These are phyloP conservation scores for Candida michaelii DNA, from an alignment of 805 yeast genomes.

Conservation along the genomic window DNA sequence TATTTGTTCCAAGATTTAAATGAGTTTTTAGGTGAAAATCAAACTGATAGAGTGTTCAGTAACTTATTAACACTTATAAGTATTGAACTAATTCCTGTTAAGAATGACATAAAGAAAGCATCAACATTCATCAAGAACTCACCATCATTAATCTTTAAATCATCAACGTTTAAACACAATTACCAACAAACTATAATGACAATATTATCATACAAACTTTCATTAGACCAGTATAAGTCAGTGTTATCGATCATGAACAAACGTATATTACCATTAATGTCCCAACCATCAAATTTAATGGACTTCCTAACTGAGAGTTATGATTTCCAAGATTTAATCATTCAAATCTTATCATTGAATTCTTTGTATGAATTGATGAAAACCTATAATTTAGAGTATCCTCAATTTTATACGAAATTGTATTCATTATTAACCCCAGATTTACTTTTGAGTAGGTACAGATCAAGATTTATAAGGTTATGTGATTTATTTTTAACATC, in stretches of 20 bases:
- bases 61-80: conserved; percentile 42
- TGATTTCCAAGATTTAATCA: conserved; percentile 46
- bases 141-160: conserved; percentile 37
- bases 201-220: conserved; percentile 49
- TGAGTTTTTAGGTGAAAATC: conserved; percentile 22
- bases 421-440: conserved; percentile 77
- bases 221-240: conserved; percentile 63
- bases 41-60: conserved; percentile 30
- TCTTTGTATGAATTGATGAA: conserved; percentile 86
- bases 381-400: conserved; percentile 82
- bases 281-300: conserved; percentile 81
- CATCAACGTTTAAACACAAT: conserved; percentile 52
- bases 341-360: conserved; percentile 78
- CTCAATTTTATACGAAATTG: conserved; percentile 80
- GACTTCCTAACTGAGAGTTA: conserved; percentile 91
- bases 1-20: conserved; percentile 59
- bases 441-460: conserved; percentile 71
- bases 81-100: conserved; percentile 20
- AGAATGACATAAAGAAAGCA: conserved; percentile 24
- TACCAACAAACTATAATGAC: conserved; percentile 71
- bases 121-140: conserved; percentile 31
- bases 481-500: conserved; percentile 83
- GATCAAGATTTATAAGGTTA: conserved; percentile 85
- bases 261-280: conserved; percentile 76
- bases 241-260: conserved; percentile 74